These are phyloP conservation scores for Allium cepa DNA, from an alignment of 106 monocot genomes.

Conservation along the genomic window DNA sequence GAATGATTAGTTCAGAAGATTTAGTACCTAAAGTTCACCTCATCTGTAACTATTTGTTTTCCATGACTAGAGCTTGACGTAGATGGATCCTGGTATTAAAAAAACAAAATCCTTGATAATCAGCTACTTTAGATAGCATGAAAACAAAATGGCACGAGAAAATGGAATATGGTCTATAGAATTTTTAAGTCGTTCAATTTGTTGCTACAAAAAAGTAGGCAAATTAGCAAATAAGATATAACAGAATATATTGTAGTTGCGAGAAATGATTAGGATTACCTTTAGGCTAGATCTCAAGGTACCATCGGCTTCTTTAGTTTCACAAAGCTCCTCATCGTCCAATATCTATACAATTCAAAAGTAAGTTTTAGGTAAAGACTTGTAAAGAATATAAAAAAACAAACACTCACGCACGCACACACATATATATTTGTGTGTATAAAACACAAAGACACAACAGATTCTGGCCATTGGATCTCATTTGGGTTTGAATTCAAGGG, in stretches of 20 bases:
- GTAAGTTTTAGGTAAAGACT: not conserved
- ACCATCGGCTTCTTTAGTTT: slow-evolving; percentile 58
- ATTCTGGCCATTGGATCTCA: not conserved
- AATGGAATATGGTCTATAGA: not conserved
- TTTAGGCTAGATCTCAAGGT: slow-evolving; percentile 25
- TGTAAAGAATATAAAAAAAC: not conserved
- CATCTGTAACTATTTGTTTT: slow-evolving; percentile 1
- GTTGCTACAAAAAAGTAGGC: not conserved
- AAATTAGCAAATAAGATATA: slow-evolving; percentile 3
- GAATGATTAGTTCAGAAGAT: not conserved
- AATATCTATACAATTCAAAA: slow-evolving; percentile 33
- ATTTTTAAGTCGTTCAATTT: not conserved
- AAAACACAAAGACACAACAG: not conserved
- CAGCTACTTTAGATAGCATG: not conserved
- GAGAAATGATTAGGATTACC: slow-evolving; percentile 19
- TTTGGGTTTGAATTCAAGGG: not conserved
- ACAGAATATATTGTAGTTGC: not conserved
- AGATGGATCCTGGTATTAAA: slow-evolving; percentile 32
- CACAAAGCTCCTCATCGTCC: slow-evolving; percentile 60
- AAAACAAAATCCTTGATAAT: not conserved
- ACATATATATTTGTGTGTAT: not conserved
- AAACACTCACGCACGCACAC: not conserved
- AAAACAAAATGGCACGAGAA: not conserved
- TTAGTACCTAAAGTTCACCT: not conserved
- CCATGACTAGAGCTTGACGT: slow-evolving; percentile 13